Evolutionary conservation across 352 stramenopile species (phyloP).

Genomic region (Globisporangium spinosum): DNA sequence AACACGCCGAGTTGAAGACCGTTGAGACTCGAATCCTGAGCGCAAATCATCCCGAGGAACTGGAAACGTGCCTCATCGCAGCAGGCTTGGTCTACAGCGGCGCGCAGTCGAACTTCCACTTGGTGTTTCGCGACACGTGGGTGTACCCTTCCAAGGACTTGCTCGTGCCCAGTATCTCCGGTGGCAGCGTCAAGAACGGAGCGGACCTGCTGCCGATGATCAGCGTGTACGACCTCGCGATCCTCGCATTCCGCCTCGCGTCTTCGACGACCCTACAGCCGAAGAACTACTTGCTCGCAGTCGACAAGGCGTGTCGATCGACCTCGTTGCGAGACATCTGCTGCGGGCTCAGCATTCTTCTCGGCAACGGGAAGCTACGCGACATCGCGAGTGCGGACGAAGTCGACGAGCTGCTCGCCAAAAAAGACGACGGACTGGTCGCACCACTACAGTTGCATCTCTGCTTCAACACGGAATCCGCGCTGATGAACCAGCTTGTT

Average conservation of each 20-base stretch:
- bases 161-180: conserved; percentile 54
- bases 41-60: conserved; percentile 47
- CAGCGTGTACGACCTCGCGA: conserved; percentile 76
- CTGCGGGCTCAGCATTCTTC: conserved; percentile 48
- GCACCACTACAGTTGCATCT: conserved; percentile 69
- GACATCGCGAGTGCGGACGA: conserved; percentile 39
- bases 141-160: conserved; percentile 51
- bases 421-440: conserved; percentile 55
- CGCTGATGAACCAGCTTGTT: conserved; percentile 53
- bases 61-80: conserved; percentile 74
- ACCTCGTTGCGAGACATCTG: conserved; percentile 66
- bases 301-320: conserved; percentile 47
- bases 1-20: conserved; percentile 76
- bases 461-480: conserved; percentile 55
- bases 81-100: conserved; percentile 77
- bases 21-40: conserved; percentile 82
- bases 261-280: conserved; percentile 25
- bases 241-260: conserved; percentile 45
- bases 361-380: conserved; percentile 46
- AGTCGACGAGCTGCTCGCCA: conserved; percentile 51
- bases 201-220: conserved; percentile 82
- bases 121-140: conserved; percentile 75
- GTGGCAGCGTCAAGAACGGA: conserved; percentile 28
- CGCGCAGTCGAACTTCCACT: conserved; percentile 55
- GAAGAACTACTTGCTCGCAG: conserved; percentile 66